Evolutionary conservation across 2,329 filamentous ascomycete genomes (phyloP), one percentile per base, ranked within the genome.

Genomic region (Trichoderma simmonsii): DNA sequence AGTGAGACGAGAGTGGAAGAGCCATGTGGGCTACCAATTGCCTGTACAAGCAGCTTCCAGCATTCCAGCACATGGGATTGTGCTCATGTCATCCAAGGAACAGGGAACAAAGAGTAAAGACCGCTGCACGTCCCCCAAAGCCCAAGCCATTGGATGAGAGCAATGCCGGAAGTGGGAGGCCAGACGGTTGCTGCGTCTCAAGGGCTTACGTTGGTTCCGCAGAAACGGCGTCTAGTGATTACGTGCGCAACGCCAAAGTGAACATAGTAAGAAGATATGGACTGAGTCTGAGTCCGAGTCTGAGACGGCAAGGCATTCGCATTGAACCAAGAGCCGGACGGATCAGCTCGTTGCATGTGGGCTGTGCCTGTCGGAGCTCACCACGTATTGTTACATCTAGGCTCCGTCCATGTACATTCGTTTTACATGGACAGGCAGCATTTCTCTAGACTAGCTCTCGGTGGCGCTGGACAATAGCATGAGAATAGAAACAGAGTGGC

Each of bases 321-420:
- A 24, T 24, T 51, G 43, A 54, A 54, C 48, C 48, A n/a, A 66
- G 32, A 26, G 32, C 34, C 21, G 36, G 34, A 48, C 21, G 36
- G 34, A 48, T n/a, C 21, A 26, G 60, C 24, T 62, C 61, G 24
- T 12, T 21, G 39, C 26, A 14, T 30, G n/a, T 21, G n/a, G 63
- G 63, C 63, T 56, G 63, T 59, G 66, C 34, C 66, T 69, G 51
- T 69, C 39, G 66, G 57, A 30, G 66, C 56, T 51, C 66, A 69
- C 66, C 66, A 69, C 66, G 66, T 69, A 60, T 48, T 48, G 36
- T 15, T 59, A 69, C 56, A 69, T 69, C 43, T 34, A 3, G 30
- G 57, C 57, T 59, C 57, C 57, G 30, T 60, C 21, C n/a, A n/a
- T 32, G 32, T 59, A 67, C 64, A 66, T 66, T 30, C 24, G 24